Base-by-base conservation (phyloP, 148 eudicot genomes). In the Rheum nobile region DNA sequence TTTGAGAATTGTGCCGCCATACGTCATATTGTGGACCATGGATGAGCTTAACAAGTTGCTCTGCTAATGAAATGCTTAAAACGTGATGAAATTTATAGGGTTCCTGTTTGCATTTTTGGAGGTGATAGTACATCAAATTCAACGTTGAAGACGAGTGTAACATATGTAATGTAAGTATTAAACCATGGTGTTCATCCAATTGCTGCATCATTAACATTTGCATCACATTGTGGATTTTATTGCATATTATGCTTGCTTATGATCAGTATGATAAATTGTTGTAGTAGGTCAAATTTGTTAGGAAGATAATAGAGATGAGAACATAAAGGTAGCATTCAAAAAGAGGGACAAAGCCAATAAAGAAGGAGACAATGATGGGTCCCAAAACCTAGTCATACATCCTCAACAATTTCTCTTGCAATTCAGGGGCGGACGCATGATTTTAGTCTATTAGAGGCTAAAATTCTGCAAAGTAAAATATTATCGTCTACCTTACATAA, bases 311-410 rank as follows among this genome's bases (percentile, higher is more conserved):
- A 29, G 1, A 65, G 70, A 34, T 65, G 7, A 41, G 29, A 65
- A 65, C 39, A 32, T 4, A 61, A 61, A n/a, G 67, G 19, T 61
- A 61, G 37, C 19, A 61, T 61, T 35, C 67, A 61, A 34, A 50
- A 61, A 65, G 41, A 32, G 21, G 70, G 39, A 32, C 41, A 32
- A 31, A 26, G 28, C 37, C 41, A 65, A 65, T 65, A 65, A 65
- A 31, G 70, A 32, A 65, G 22, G 39, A 65, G 70, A 65, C 39
- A 65, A 65, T 65, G 70, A 65, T 65, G 70, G 70, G 41, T 34
- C 70, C 70, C 70, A 65, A 32, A 32, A 6, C 70, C 39, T 65
- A 31, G 70, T 65, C 70, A 32, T 41, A 65, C 41, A 65, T 65
- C 67, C 67, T 28, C 35, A 59, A 59, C 67, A 28, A 9, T n/a